Evolutionary conservation across 768 basidiomycete species (phyloP).

Genomic region (Kwoniella botswanensis): DNA sequence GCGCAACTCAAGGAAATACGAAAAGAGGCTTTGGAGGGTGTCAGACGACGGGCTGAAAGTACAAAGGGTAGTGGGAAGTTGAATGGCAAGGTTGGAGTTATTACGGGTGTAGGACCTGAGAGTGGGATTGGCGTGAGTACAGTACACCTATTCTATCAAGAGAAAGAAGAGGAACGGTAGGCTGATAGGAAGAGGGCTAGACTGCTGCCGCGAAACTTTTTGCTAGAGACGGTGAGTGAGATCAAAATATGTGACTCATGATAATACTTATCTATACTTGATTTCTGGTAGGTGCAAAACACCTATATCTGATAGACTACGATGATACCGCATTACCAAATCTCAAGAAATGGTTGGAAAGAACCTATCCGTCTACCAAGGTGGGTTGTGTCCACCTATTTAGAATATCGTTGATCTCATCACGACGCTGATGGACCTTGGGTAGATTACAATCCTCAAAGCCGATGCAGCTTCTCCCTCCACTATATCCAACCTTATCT

Average conservation of each 20-base stretch:
- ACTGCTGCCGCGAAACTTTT: conserved; percentile 44
- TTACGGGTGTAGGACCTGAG: conserved; percentile 84
- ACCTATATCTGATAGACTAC: conserved; percentile 78
- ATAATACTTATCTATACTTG: too few species aligned
- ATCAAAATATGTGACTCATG: too few species aligned
- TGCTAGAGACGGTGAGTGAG: conserved; percentile 22
- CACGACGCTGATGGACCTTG: neutral
- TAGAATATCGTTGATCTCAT: too few species aligned
- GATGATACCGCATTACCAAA: conserved; percentile 70
- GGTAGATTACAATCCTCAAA: conserved; percentile 73
- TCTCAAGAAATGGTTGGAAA: conserved; percentile 71
- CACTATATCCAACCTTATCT: conserved; percentile 71
- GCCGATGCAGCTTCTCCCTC: conserved; percentile 83
- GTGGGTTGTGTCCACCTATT: too few species aligned
- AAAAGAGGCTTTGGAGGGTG: conserved; percentile 24
- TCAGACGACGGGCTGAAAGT: conserved; percentile 11
- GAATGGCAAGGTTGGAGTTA: conserved; percentile 77
- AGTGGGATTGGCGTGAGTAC: conserved; percentile 81
- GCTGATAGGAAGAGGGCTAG: conserved; percentile 19
- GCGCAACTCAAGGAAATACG: conserved; percentile 22
- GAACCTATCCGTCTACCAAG: conserved; percentile 76
- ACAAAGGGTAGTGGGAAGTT: conserved; percentile 61
- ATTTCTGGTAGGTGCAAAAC: conserved; percentile 67
- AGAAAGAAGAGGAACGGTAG: neutral
- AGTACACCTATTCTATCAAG: neutral